Percentiles rank a stretch among this genome's conserved stretches.
Evolutionary conservation across 2,329 filamentous ascomycete species (phyloP).

Genomic region (Mycosphaerella sp.): DNA sequence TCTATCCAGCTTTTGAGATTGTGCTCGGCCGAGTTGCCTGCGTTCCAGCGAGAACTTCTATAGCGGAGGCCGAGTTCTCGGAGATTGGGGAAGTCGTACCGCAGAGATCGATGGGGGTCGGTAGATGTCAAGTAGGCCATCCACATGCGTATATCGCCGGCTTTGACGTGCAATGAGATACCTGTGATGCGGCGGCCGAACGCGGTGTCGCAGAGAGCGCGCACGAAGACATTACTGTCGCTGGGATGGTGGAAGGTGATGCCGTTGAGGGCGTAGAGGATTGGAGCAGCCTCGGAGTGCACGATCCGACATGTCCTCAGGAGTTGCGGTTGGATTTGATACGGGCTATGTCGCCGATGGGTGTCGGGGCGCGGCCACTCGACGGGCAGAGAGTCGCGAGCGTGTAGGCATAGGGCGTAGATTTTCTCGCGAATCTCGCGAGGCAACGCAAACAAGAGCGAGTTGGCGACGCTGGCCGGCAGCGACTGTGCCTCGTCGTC

Average conservation of each 20-base stretch:
- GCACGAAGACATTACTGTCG: conserved; percentile 37
- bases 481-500: conserved; percentile 8
- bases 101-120: conserved; percentile 28
- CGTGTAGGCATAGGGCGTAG: conserved; percentile 31
- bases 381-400: conserved; percentile 25
- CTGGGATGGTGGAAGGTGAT: conserved; percentile 35
- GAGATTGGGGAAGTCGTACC: conserved; percentile 32
- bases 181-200: conserved; percentile 22
- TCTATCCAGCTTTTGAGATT: conserved; percentile 30
- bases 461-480: conserved; percentile 29
- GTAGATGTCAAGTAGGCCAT: conserved; percentile 34
- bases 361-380: conserved; percentile 29
- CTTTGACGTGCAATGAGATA: conserved; percentile 32
- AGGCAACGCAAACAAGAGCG: conserved; percentile 33
- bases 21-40: conserved; percentile 22
- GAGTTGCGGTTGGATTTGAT: conserved; percentile 29
- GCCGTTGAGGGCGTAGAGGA: conserved; percentile 35
- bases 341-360: conserved; percentile 12
- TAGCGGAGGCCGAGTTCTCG: conserved; percentile 30
- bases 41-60: conserved; percentile 32
- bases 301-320: conserved; percentile 31
- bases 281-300: conserved; percentile 30
- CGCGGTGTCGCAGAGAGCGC: conserved; percentile 27
- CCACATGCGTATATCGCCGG: conserved; percentile 34
- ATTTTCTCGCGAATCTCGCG: conserved; percentile 35